Conservation (phyloP, 306 rosid species). For the Fragaria vesca region DNA sequence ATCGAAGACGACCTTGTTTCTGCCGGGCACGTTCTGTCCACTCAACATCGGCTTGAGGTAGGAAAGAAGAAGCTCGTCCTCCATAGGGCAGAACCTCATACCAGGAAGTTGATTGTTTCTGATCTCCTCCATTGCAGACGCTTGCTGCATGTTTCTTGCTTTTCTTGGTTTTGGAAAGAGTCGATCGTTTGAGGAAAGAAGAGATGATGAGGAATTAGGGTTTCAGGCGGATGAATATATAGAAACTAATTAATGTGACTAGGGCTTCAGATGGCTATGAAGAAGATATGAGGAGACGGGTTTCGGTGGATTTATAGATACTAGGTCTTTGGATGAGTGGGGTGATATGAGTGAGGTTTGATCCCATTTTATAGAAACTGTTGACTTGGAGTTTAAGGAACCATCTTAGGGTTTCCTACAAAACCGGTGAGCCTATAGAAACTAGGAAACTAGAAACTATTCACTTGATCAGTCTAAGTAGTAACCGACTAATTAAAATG, state of each 20-base stretch:
- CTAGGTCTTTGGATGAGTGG: not conserved
- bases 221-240: not conserved
- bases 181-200: not conserved
- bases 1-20: not conserved
- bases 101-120: not conserved
- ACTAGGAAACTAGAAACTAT: too few relatives aligned
- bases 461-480: too few relatives aligned
- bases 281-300: not conserved
- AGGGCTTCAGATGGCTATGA: not conserved
- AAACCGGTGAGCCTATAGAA: too few relatives aligned
- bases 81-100: not conserved
- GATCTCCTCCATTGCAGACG: not conserved
- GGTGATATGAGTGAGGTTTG: not conserved
- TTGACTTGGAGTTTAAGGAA: not conserved
- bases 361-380: not conserved
- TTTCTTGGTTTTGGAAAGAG: not conserved
- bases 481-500: too few relatives aligned
- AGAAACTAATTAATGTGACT: not conserved
- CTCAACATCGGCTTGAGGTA: not conserved
- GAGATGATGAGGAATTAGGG: not conserved
- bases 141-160: not conserved
- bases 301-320: not conserved
- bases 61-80: not conserved
- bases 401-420: too few relatives aligned
- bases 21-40: not conserved